These are phyloP conservation scores for Aspergillus thermomutatus DNA, from an alignment of 2,329 filamentous ascomycete genomes.

Conservation along the genomic window DNA sequence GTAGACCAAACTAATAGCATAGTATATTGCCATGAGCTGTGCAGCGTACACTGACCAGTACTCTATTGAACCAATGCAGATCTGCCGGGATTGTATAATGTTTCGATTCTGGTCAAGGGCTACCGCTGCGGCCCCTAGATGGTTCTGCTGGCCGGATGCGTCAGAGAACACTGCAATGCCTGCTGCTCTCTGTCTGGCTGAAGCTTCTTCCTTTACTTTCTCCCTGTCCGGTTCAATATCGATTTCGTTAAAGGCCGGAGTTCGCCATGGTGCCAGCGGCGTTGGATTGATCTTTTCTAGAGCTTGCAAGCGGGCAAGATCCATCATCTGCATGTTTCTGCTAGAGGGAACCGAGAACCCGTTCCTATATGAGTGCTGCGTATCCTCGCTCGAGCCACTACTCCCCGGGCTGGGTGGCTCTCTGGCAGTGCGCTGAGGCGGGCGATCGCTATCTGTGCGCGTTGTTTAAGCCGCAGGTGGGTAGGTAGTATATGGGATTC, in stretches of 20 bases:
- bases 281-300: constrained; percentile 24
- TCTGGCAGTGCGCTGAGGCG: no score
- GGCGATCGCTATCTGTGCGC: no score
- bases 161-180: constrained; percentile 7
- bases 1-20: constrained; percentile 9
- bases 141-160: constrained; percentile 8
- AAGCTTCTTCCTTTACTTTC: constrained; percentile 6
- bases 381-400: no score
- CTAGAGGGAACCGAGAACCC: constrained; percentile 15
- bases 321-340: constrained; percentile 18
- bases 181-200: background rate
- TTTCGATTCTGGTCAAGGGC: constrained; percentile 8
- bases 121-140: constrained; percentile 8
- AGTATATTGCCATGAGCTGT: constrained; percentile 14
- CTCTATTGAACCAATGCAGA: constrained; percentile 9
- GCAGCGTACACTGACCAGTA: constrained; percentile 13
- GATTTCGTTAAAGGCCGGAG: constrained; percentile 18
- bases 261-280: constrained; percentile 18
- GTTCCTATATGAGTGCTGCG: no score
- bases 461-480: no score
- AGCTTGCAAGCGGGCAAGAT: constrained; percentile 9
- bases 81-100: constrained; percentile 8
- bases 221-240: constrained; percentile 21
- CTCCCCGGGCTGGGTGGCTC: no score
- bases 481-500: constrained; percentile 15